These are phyloP conservation scores for Madurella fahalii DNA, from an alignment of 2,329 filamentous ascomycete species.

Conservation along the genomic window DNA sequence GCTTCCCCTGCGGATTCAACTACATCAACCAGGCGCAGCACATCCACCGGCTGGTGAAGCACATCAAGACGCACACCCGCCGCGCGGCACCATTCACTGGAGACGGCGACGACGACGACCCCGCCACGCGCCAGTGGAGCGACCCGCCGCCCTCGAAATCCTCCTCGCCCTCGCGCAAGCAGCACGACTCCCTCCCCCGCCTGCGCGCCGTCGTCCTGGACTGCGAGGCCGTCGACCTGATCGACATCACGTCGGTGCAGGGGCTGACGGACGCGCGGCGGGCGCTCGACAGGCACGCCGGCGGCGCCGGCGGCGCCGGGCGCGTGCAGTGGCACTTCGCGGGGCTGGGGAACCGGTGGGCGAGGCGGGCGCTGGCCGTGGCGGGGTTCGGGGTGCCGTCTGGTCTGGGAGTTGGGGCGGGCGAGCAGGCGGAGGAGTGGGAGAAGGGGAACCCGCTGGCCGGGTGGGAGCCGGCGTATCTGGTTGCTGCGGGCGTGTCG, in stretches of 20 bases:
- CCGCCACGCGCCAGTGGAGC: background rate
- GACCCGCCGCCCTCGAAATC: background rate
- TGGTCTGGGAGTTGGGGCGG: background rate
- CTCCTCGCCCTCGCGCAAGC: background rate
- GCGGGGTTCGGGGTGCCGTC: slow-evolving; percentile 28
- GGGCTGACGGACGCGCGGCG: slow-evolving; percentile 51
- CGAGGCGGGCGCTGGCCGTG: slow-evolving; percentile 50
- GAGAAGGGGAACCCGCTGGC: slow-evolving; percentile 23
- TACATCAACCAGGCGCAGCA: slow-evolving; percentile 52
- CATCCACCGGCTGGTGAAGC: slow-evolving; percentile 45
- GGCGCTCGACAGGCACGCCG: slow-evolving; percentile 49
- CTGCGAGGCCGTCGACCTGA: slow-evolving; percentile 51
- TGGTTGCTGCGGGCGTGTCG: too few species aligned
- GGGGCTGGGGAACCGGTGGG: slow-evolving; percentile 51
- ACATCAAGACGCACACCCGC: slow-evolving; percentile 44
- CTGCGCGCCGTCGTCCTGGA: slow-evolving; percentile 53
- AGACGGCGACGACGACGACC: background rate
- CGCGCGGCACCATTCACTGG: slow-evolving; percentile 19
- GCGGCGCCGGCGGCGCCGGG: slow-evolving; percentile 38
- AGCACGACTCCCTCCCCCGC: background rate
- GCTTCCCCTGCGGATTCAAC: slow-evolving; percentile 53
- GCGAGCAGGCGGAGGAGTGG: slow-evolving; percentile 29
- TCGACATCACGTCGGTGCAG: slow-evolving; percentile 54
- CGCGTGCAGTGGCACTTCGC: slow-evolving; percentile 49
- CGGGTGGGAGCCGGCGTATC: too few species aligned